Evolutionary conservation across 306 rosid genomes (phyloP), one percentile per base, ranked within the genome.

Genomic region (Sechiopsis laciniata): DNA sequence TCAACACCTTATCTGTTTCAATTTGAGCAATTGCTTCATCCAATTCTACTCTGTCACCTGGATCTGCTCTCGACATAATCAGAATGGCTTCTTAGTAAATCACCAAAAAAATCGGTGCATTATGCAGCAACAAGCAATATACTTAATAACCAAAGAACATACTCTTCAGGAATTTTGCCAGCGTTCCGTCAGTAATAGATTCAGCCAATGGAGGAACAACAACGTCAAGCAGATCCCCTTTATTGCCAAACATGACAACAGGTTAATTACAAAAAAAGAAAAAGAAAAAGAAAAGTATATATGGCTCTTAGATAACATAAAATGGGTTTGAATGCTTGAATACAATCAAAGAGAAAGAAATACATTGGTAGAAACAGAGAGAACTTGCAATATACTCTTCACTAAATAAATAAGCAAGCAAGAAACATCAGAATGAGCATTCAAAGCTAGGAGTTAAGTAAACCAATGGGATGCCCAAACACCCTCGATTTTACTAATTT

Each of bases 11-110:
- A 81, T 90, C 96, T 35, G 96, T 90, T 81, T 88, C 96, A 65
- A 90, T 86, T 74, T 90, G 91, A 83, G 96, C 95, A 82, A 90
- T 86, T 46, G 91, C 84, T 76, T 90, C 96, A 63, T 90, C 96
- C 76, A 80, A 75, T 82, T 78, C 85, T 69, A 90, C 96, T 60
- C 82, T 75, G 78, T 90, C 95, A 62, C 95, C 96, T 48, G 88
- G 81, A 72, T 82, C 96, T 90, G 86, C 55, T 55, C 79, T 24
- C 84, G 79, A 60, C 79, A 29, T 69, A 2, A 50, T 50, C 5
- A 70, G 37, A 45, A 51, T 15, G 21, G 3, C 14, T 26, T 70
- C 10, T 70, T 52, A 70, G 14, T 51, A 51, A 21, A 24, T 14
- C 40, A 8, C 24, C 8, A 51, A 65, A 26, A 46, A 35, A 53